phyloP scores from a whole-genome alignment of 1,284 basidiomycete genomes.

The Puccinia hordei region DNA sequence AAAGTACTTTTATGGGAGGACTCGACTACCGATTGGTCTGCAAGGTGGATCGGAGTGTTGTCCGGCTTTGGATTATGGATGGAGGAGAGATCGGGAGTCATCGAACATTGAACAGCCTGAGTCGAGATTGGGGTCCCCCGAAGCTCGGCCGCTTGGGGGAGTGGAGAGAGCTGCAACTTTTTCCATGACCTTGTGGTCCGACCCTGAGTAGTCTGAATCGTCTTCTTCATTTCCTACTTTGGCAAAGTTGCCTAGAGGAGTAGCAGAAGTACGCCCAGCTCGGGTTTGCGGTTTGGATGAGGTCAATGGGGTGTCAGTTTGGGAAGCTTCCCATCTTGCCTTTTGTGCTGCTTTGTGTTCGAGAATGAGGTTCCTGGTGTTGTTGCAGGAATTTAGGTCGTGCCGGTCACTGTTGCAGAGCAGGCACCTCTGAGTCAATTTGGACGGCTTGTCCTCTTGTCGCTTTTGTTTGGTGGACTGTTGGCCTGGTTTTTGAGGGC shows the following conservation, averaged over 20 bases:
- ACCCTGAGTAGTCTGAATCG: neutral
- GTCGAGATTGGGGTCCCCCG: neutral
- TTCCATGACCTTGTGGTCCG: neutral
- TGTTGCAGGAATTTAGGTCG: constrained; percentile 1
- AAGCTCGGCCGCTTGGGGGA: neutral
- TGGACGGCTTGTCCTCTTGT: neutral
- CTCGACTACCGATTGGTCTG: neutral
- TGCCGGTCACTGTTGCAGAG: neutral
- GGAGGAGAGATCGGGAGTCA: neutral
- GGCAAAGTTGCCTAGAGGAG: neutral
- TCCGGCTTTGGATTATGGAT: neutral
- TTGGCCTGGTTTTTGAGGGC: constrained; percentile 9
- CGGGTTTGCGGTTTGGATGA: neutral
- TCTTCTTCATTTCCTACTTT: neutral
- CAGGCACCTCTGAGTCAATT: neutral
- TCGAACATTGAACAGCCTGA: constrained; percentile 2
- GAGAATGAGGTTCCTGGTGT: neutral
- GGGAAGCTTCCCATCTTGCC: neutral
- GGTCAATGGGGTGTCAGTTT: neutral
- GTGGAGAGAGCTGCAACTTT: neutral
- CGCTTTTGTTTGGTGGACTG: neutral
- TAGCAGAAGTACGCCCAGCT: neutral
- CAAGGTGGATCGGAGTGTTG: neutral
- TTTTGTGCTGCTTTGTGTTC: neutral
- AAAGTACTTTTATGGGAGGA: neutral